A percentile compares a stretch with the other conserved stretches of the same genome.
phyloP scores from a whole-genome alignment of 306 rosid species.

The Cyclanthera cordifolia region DNA sequence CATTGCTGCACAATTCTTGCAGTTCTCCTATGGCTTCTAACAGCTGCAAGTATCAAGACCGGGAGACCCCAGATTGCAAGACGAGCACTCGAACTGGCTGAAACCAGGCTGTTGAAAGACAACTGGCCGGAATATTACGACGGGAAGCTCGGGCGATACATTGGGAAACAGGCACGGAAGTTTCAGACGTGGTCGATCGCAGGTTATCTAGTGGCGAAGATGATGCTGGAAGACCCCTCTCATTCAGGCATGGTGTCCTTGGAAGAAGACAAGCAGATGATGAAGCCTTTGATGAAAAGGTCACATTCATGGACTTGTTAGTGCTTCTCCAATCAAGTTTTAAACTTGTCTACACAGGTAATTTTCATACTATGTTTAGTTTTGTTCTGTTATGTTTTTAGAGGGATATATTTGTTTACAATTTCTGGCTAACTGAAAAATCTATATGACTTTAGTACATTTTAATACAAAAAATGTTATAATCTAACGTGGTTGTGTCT shows the following conservation, averaged over 20 bases:
- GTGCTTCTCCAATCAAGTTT: too few relatives aligned
- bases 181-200: conserved; percentile 71
- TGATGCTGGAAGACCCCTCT: conserved; percentile 69
- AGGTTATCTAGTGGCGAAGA: conserved; percentile 63
- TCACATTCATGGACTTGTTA: conserved; percentile 53
- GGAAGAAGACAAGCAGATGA: conserved; percentile 53
- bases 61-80: conserved; percentile 72
- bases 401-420: background rate
- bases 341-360: background rate
- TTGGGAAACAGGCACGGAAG: conserved; percentile 73
- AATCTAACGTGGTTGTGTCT: too few relatives aligned
- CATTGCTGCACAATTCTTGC: conserved; percentile 6
- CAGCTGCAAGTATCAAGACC: conserved; percentile 60
- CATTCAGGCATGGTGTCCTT: conserved; percentile 50
- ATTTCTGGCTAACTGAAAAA: background rate
- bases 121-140: conserved; percentile 75
- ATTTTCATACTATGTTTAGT: conserved; percentile 1
- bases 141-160: conserved; percentile 47
- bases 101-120: conserved; percentile 45
- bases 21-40: conserved; percentile 68
- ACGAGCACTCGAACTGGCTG: conserved; percentile 64
- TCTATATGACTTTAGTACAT: background rate
- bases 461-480: background rate
- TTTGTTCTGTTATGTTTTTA: background rate
- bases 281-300: conserved; percentile 49